Evolutionary conservation across 306 rosid genomes (phyloP).

Genomic region (Cucurbita pepo): DNA sequence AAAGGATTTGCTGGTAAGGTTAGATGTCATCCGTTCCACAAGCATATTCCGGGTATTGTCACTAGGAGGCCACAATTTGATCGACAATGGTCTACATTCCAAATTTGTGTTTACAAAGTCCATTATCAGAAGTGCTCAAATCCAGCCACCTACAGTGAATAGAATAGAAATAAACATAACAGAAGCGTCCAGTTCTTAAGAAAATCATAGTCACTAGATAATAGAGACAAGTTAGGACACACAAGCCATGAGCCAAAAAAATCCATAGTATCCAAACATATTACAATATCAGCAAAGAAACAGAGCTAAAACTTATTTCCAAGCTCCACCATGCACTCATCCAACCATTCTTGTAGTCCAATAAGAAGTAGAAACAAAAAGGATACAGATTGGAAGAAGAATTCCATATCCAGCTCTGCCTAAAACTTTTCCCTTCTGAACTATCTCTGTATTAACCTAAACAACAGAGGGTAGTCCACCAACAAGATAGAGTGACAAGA

Average conservation of each 20-base stretch:
- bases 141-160: slow-evolving; percentile 25
- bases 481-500: background rate
- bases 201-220: background rate
- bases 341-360: background rate
- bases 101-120: slow-evolving; percentile 28
- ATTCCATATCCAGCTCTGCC: background rate
- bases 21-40: slow-evolving; percentile 71
- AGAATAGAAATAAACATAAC: background rate
- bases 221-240: background rate
- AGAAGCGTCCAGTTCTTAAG: background rate
- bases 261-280: too few species aligned
- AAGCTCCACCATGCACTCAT: background rate
- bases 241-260: too few species aligned
- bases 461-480: background rate
- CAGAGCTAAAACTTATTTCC: too few species aligned
- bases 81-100: slow-evolving; percentile 48
- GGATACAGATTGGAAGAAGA: background rate
- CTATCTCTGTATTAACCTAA: background rate
- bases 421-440: background rate
- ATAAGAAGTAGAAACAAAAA: background rate
- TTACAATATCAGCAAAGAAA: too few species aligned
- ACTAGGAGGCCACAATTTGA: slow-evolving; percentile 98
- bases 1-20: slow-evolving; percentile 53
- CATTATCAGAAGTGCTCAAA: slow-evolving; percentile 23
- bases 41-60: slow-evolving; percentile 75